Conservation (phyloP, 148 eudicot species). For the Rhododendron simsii region DNA sequence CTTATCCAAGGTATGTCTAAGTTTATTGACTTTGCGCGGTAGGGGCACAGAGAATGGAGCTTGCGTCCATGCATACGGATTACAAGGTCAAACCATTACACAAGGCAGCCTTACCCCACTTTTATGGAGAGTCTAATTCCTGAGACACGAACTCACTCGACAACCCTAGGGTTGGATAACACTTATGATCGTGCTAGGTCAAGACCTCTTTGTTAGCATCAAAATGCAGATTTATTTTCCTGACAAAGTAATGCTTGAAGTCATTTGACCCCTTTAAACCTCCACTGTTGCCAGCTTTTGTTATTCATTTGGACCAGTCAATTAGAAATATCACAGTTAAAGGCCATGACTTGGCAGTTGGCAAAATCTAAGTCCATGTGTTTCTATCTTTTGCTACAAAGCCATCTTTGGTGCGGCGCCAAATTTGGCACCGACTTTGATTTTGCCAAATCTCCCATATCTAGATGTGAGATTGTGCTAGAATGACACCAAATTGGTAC, state of each 20-base stretch:
- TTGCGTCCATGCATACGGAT: neutral
- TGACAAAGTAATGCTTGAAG: neutral
- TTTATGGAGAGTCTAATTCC: neutral
- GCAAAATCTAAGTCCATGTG: neutral
- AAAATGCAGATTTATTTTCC: neutral
- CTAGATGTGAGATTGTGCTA: neutral
- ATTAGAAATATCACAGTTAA: neutral
- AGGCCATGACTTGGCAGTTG: neutral
- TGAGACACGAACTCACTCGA: neutral
- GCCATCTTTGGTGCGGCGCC: neutral
- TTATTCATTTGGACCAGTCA: neutral
- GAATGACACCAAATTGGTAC: neutral
- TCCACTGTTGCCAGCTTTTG: neutral
- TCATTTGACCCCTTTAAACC: neutral
- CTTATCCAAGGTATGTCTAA: slow-evolving; percentile 73
- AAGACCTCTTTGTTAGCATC: neutral
- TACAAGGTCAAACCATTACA: neutral
- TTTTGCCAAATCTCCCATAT: neutral
- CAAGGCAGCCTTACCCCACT: neutral
- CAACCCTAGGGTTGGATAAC: neutral
- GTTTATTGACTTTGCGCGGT: neutral
- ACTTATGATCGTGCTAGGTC: neutral
- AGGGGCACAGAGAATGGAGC: neutral
- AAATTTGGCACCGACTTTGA: neutral
- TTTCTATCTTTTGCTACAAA: neutral